Base-by-base conservation (phyloP, 2,329 filamentous ascomycete genomes). In the Ilyonectria destructans region DNA sequence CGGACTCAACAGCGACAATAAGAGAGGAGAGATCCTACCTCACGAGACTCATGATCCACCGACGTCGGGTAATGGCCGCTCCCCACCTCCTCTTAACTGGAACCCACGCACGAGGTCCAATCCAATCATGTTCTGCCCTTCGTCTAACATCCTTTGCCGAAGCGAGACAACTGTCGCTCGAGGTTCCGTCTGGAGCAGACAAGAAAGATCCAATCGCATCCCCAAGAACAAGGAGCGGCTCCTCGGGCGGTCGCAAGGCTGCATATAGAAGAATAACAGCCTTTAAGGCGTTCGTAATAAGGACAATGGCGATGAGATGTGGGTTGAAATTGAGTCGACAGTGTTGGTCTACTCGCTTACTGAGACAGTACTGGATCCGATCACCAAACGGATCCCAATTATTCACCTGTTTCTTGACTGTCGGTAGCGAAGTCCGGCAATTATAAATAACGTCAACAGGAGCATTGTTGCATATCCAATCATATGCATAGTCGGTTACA, bases 151-250 rank as follows among this genome's bases (percentile, higher is more conserved):
- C 51, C 3, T 57, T 3, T 15, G 29, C 35, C 4, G 61, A 29
- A 12, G 29, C 68, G 9, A 70, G 23, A 13, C 65, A 70, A 13
- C 58, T 68, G 2, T 65, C 35, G 19, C 19, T 62, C 2, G 67
- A 69, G 9, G 23, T 21, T 3, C 13, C 13, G 37, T 66, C 63
- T 1, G 63, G 63, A 6, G 51, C 33, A 12, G 31, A 37, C 4
- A 66, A 21, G 29, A 66, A 66, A 1, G 58, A 66, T 29, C 57
- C 17, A 13, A 70, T 70, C 2, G 68, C 65, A 26, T 70, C 68
- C 8, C 68, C 68, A 8, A 70, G 56, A 5, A 57, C 54, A 12
- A 70, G 26, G 8, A 70, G 31, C 8, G 62, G 61, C 2, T 63
- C 65, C 12, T 61, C 21, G 0, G 68, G 65, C 6, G 58, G 68